phyloP scores from a whole-genome alignment of 495 filamentous ascomycete genomes.

The Saxophila tyrrhenica region DNA sequence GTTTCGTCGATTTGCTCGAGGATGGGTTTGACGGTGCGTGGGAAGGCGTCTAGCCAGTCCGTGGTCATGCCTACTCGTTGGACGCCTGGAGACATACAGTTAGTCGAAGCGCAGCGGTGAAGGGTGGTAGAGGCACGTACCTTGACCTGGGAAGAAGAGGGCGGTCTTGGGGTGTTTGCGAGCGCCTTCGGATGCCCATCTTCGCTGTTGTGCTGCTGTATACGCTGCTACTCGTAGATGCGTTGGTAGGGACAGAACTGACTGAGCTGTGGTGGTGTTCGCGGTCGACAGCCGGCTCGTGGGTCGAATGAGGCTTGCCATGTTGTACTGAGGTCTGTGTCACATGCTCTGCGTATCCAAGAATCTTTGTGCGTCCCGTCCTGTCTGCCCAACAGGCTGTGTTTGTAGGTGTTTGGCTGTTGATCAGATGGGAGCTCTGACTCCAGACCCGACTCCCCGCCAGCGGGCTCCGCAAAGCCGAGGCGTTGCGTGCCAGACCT shows the following conservation, averaged over 20 bases:
- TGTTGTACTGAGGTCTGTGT: neutral
- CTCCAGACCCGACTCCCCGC: neutral
- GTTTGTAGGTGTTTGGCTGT: neutral
- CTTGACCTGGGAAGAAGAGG: constrained; percentile 33
- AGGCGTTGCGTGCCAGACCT: neutral
- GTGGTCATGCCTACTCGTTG: constrained; percentile 83
- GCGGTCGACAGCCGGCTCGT: neutral
- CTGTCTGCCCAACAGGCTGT: no score
- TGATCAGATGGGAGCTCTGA: neutral
- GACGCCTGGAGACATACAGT: constrained; percentile 38
- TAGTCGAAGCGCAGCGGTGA: no score
- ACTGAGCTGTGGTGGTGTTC: neutral
- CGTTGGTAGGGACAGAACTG: constrained; percentile 9
- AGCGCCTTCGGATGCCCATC: constrained; percentile 11
- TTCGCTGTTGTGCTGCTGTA: neutral
- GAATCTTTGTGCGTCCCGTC: constrained; percentile 34
- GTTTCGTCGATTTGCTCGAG: constrained; percentile 74
- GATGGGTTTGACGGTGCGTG: constrained; percentile 55
- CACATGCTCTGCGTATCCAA: neutral
- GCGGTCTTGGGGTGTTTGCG: constrained; percentile 29
- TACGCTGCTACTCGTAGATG: constrained; percentile 8
- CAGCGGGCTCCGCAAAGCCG: neutral
- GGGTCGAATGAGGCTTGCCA: neutral
- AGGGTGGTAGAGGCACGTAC: no score
- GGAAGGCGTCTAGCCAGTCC: constrained; percentile 76